A percentile compares a stretch with the other conserved stretches of the same genome.
phyloP scores from a whole-genome alignment of 495 filamentous ascomycete genomes.

The Penicillium flavigenum region DNA sequence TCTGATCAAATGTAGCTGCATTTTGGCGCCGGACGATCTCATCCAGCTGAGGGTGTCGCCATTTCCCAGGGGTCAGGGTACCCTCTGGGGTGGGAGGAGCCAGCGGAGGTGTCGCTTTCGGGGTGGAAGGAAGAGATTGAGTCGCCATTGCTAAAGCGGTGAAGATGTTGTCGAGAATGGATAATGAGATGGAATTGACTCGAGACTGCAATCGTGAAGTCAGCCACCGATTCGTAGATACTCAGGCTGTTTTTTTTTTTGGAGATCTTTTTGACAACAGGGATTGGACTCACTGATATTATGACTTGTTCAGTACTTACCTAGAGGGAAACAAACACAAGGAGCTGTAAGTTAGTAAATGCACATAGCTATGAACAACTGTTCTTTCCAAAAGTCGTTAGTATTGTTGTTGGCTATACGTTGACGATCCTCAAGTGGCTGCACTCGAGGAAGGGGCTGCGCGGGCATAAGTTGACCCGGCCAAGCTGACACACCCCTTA shows the following conservation, averaged over 20 bases:
- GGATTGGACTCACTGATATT: constrained; percentile 16
- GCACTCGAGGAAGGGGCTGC: constrained; percentile 19
- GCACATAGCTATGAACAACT: constrained; percentile 6
- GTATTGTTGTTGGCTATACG: constrained; percentile 21
- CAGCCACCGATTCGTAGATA: background rate
- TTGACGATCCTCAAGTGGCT: constrained; percentile 16
- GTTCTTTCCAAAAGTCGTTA: constrained; percentile 14
- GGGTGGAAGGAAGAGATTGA: constrained; percentile 53
- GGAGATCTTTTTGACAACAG: background rate
- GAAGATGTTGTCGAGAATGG: background rate
- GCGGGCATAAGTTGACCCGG: constrained; percentile 29
- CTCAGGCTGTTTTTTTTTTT: constrained; percentile 1
- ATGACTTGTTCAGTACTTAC: constrained; percentile 17
- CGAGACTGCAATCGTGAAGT: constrained; percentile 2
- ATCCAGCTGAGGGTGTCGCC: constrained; percentile 78
- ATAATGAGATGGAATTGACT: constrained; percentile 3
- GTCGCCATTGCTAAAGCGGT: constrained; percentile 37
- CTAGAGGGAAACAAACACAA: constrained; percentile 1
- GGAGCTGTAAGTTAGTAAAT: constrained; percentile 9
- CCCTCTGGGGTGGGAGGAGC: constrained; percentile 48
- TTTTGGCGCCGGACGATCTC: constrained; percentile 75
- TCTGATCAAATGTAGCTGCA: constrained; percentile 68
- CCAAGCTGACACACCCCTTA: constrained; percentile 6
- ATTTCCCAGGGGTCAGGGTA: constrained; percentile 70
- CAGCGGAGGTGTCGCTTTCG: constrained; percentile 56